A percentile compares a stretch with the other conserved stretches of the same genome.
phyloP scores from a whole-genome alignment of 352 stramenopile species.

The Phytophthora citrophthora region DNA sequence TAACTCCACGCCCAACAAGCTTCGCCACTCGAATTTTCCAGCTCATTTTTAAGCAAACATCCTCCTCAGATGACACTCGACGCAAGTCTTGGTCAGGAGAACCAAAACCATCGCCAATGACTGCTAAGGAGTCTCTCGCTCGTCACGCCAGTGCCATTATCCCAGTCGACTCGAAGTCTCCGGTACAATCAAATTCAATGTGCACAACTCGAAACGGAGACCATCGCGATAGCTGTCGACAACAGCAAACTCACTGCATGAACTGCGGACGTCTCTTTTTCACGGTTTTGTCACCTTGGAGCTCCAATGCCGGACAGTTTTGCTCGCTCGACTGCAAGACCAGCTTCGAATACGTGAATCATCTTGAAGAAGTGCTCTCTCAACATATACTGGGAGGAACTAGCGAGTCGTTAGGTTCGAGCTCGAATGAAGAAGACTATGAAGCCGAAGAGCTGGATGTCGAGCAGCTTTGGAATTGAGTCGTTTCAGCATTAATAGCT shows the following conservation, averaged over 20 bases:
- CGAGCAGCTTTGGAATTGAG: conserved; percentile 1
- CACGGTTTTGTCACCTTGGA: conserved; percentile 21
- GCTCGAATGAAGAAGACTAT: conserved; percentile 12
- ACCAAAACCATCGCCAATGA: neutral
- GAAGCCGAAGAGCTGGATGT: conserved; percentile 9
- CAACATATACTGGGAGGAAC: conserved; percentile 19
- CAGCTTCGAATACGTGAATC: conserved; percentile 37
- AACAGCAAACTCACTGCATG: conserved; percentile 22
- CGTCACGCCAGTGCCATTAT: conserved; percentile 18
- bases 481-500: no score
- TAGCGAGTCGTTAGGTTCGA: conserved; percentile 15
- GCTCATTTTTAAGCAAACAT: conserved; percentile 18
- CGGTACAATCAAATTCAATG: neutral
- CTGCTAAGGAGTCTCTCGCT: neutral
- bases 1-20: neutral
- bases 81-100: conserved; percentile 28
- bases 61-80: neutral
- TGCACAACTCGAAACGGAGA: neutral
- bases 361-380: conserved; percentile 35
- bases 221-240: conserved; percentile 8
- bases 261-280: conserved; percentile 39
- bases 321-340: conserved; percentile 58
- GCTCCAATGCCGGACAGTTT: conserved; percentile 15
- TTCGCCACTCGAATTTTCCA: conserved; percentile 23
- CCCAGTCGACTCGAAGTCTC: neutral